Evolutionary conservation across 352 stramenopile genomes (phyloP).

Genomic region (Albugo laibachii): DNA sequence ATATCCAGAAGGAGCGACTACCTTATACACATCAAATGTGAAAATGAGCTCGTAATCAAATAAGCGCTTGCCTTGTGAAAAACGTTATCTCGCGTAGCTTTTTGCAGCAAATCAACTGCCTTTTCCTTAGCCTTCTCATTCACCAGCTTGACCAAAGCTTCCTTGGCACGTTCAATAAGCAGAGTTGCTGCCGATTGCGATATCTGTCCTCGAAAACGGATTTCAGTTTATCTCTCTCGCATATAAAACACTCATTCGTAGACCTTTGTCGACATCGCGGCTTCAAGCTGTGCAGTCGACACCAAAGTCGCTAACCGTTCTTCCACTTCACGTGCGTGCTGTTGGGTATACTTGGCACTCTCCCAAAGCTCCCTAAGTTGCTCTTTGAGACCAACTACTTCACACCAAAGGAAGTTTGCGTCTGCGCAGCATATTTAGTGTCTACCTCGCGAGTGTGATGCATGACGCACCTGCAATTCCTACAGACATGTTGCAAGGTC

Average conservation of each 20-base stretch:
- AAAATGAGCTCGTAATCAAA: too few species aligned
- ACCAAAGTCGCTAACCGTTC: constrained; percentile 20
- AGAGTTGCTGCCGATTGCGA: constrained; percentile 18
- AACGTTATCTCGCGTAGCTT: constrained; percentile 36
- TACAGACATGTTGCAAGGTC: too few species aligned
- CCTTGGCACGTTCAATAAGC: constrained; percentile 15
- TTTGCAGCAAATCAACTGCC: constrained; percentile 15
- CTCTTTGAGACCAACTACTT: constrained; percentile 34
- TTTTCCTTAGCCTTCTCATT: constrained; percentile 22
- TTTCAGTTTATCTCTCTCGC: neutral
- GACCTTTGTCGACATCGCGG: constrained; percentile 30
- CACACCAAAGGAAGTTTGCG: constrained; percentile 24
- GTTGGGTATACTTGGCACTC: constrained; percentile 6
- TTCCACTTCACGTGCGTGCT: constrained; percentile 10
- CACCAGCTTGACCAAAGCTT: constrained; percentile 13
- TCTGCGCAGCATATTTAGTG: constrained; percentile 8
- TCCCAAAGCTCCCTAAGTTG: constrained; percentile 22
- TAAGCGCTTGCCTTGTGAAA: constrained; percentile 23
- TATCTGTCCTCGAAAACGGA: constrained; percentile 5
- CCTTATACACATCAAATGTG: too few species aligned
- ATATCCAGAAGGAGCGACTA: constrained; percentile 13
- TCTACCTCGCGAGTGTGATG: too few species aligned
- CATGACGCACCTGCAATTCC: too few species aligned
- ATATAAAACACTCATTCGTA: neutral
- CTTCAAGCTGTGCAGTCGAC: constrained; percentile 36